Conservation (phyloP, 768 basidiomycete species). For the Vararia minispora region DNA sequence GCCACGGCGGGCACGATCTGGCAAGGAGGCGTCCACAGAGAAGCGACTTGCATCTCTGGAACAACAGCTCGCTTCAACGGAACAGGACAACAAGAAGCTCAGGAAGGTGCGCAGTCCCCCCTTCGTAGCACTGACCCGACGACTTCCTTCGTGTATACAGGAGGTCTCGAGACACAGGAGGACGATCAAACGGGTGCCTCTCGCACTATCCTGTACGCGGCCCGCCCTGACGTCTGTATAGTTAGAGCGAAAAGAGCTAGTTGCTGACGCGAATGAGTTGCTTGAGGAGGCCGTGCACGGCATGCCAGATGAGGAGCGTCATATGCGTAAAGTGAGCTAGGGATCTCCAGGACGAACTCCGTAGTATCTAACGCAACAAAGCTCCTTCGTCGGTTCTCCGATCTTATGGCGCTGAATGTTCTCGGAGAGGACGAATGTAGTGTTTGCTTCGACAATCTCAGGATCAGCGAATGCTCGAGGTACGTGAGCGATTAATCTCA, state of each 20-base stretch:
- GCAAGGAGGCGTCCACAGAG: not conserved
- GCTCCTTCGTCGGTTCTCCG: constrained; percentile 30
- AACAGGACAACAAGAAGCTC: constrained; percentile 3
- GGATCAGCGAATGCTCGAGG: constrained; percentile 25
- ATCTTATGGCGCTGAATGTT: constrained; percentile 26
- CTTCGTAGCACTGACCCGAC: not conserved
- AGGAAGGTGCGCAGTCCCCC: constrained; percentile 5
- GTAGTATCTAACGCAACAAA: no score
- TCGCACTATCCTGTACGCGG: constrained; percentile 2
- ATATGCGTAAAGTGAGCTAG: constrained; percentile 31
- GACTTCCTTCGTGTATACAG: not conserved
- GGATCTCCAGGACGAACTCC: no score
- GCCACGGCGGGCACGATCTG: constrained; percentile 11
- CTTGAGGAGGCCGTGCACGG: constrained; percentile 19
- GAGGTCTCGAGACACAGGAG: not conserved
- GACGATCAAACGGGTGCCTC: constrained; percentile 4
- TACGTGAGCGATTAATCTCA: constrained; percentile 12
- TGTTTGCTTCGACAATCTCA: constrained; percentile 26
- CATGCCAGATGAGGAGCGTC: constrained; percentile 22
- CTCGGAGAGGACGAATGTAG: constrained; percentile 29
- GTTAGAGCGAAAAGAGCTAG: constrained; percentile 23
- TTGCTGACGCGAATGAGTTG: constrained; percentile 28
- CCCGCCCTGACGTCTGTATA: constrained; percentile 4
- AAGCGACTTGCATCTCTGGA: not conserved
- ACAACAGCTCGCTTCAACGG: not conserved